Evolutionary conservation across 1,284 basidiomycete genomes (phyloP), one percentile per base, ranked within the genome.

Genomic region (Veloboletus limbatus): DNA sequence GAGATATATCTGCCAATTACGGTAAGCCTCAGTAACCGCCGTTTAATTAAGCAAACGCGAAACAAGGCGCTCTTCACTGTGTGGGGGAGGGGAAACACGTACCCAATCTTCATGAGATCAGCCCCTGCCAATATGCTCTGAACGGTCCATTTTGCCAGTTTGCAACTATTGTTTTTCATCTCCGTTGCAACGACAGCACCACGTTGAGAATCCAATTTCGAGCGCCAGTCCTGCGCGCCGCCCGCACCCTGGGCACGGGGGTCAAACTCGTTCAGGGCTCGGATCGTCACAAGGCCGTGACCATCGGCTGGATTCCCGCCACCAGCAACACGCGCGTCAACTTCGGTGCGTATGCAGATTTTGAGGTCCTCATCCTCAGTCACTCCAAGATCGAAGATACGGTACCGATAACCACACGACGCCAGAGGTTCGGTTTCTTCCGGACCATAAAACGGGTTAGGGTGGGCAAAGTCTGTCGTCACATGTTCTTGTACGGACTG

Each of bases 131-230:
- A 76, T 45, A 98, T 79, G 65, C 90, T 92, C 75, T 98, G 95
- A 25, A 98, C 89, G 0, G 97, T 88, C 91, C 96, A 99, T 64
- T 96, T 90, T 16, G 96, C 95, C 41, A 99, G 81, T 72, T 99
- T 99, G 75, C 88, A 95, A 62, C 88, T 92, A 74, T 99, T 99
- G 75, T 99, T 99, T 78, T 99, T 99, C 97, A 99, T 98, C 76
- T 99, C 97, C 33, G 93, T 97, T 37, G 97, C 94, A 48, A 99
- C 93, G 35, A 99, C 96, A 3, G 97, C 97, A 61, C 97, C 97
- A 50, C 95, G 85, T 70, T 98, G 95, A 8, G 89, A 85, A 70
- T 99, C 97, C 42, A 99, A 76, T 70, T 97, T 97, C 40, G 88
- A 81, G 40, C 95, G 84, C 97, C 97, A 99, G 69, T 99, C 97